These are phyloP conservation scores for Jaminaea rosea DNA, from an alignment of 1,284 basidiomycete genomes.

Conservation along the genomic window DNA sequence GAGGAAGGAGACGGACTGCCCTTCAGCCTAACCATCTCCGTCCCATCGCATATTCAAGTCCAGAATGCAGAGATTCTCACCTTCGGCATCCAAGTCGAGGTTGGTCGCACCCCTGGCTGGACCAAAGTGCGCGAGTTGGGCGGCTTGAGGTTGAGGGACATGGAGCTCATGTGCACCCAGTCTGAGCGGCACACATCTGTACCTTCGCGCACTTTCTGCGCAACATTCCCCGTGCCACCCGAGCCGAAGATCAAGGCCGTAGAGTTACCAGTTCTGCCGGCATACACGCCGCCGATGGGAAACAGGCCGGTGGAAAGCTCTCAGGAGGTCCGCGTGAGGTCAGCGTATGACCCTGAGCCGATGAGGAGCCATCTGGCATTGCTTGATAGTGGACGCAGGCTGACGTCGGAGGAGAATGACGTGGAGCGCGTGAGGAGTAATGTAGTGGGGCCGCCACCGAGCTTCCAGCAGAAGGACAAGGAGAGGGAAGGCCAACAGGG, in stretches of 20 bases:
- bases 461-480: neutral
- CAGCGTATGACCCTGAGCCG: conserved; percentile 32
- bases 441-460: conserved; percentile 37
- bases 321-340: conserved; percentile 15
- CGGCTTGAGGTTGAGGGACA: conserved; percentile 40
- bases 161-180: conserved; percentile 44
- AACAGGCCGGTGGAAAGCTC: neutral
- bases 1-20: conserved; percentile 22
- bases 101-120: conserved; percentile 33
- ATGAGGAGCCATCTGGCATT: conserved; percentile 27
- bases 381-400: conserved; percentile 27
- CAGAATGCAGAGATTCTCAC: conserved; percentile 32
- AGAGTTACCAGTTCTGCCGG: conserved; percentile 23
- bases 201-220: conserved; percentile 41
- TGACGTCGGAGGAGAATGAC: conserved; percentile 27
- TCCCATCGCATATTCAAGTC: conserved; percentile 41
- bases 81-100: conserved; percentile 45
- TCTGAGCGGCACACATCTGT: conserved; percentile 40
- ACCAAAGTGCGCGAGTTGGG: conserved; percentile 25
- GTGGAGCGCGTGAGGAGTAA: conserved; percentile 38
- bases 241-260: conserved; percentile 17
- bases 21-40: conserved; percentile 37
- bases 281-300: neutral
- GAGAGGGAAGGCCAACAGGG: neutral
- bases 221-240: conserved; percentile 32